A percentile compares a stretch with the other conserved stretches of the same genome.
Conservation (phyloP, 2,329 filamentous ascomycete genomes). For the Alternaria sp. region DNA sequence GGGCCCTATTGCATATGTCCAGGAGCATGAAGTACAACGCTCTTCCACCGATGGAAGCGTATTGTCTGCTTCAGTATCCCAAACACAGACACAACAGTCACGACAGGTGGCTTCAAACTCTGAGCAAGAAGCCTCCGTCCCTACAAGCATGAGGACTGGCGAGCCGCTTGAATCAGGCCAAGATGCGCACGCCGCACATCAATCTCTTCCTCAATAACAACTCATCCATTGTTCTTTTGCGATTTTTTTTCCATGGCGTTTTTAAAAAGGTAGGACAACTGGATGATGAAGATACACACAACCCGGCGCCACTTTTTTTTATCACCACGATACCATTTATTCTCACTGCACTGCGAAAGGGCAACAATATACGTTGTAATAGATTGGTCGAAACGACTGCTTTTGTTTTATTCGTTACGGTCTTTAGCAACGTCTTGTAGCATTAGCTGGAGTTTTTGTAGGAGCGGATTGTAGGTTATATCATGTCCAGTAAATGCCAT, state of each 20-base stretch:
- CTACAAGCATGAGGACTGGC: neutral
- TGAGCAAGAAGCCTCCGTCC: neutral
- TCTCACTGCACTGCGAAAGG: neutral
- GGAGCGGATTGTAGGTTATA: neutral
- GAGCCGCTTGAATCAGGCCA: neutral
- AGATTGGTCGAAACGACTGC: neutral
- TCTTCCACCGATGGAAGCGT: neutral
- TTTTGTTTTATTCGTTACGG: neutral
- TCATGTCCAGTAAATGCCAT: neutral
- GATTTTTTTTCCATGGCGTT: neutral
- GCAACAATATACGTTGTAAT: slow-evolving; percentile 6
- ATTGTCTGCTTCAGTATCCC: neutral
- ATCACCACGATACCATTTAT: neutral
- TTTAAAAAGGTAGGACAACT: neutral
- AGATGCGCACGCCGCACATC: neutral
- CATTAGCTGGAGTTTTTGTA: neutral
- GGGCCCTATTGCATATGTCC: slow-evolving; percentile 75
- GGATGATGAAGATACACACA: neutral
- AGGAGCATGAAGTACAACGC: slow-evolving; percentile 22
- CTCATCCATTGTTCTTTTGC: neutral
- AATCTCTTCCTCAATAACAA: slow-evolving; percentile 6
- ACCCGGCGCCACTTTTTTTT: neutral
- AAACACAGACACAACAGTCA: neutral
- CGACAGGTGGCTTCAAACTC: neutral
- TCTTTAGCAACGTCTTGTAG: neutral